These are phyloP conservation scores for Singerocomus inundabilis DNA, from an alignment of 1,284 basidiomycete species.

Conservation along the genomic window DNA sequence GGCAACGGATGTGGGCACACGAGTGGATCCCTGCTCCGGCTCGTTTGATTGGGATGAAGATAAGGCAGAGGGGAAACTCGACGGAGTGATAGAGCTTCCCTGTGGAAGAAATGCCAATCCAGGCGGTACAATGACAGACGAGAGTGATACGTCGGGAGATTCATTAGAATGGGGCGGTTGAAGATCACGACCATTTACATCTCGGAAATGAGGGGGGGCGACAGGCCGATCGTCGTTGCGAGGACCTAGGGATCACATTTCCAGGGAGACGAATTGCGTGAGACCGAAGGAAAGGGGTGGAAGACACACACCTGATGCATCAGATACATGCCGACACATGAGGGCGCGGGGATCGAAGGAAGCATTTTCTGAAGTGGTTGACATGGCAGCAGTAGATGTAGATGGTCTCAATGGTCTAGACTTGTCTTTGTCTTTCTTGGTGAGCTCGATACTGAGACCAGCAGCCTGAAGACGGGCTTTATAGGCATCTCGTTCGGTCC, in stretches of 20 bases:
- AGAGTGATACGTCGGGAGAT: conserved; percentile 16
- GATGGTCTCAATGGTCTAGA: conserved; percentile 27
- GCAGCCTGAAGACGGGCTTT: conserved; percentile 48
- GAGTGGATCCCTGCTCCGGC: conserved; percentile 8
- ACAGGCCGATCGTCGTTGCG: conserved; percentile 24
- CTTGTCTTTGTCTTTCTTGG: conserved; percentile 34
- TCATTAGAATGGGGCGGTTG: conserved; percentile 29
- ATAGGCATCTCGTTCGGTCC: conserved; percentile 74
- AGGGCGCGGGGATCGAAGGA: conserved; percentile 33
- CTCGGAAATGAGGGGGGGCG: conserved; percentile 41
- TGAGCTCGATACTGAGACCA: conserved; percentile 31
- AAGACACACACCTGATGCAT: conserved; percentile 51
- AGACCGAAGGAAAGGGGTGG: conserved; percentile 13
- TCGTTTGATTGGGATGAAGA: conserved; percentile 12
- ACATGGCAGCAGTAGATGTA: conserved; percentile 23
- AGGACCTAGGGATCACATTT: conserved; percentile 23
- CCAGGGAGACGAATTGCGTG: conserved; percentile 20
- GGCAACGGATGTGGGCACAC: neutral
- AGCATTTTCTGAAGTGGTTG: conserved; percentile 18
- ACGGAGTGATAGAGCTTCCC: conserved; percentile 20
- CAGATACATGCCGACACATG: conserved; percentile 45
- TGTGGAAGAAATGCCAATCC: conserved; percentile 37
- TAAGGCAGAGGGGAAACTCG: conserved; percentile 25
- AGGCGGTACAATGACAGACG: conserved; percentile 44
- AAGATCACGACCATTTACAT: conserved; percentile 32